Evolutionary conservation across 164 flowering plant species (phyloP), one percentile per base, ranked within the genome.

Genomic region (Magnolia sinica): DNA sequence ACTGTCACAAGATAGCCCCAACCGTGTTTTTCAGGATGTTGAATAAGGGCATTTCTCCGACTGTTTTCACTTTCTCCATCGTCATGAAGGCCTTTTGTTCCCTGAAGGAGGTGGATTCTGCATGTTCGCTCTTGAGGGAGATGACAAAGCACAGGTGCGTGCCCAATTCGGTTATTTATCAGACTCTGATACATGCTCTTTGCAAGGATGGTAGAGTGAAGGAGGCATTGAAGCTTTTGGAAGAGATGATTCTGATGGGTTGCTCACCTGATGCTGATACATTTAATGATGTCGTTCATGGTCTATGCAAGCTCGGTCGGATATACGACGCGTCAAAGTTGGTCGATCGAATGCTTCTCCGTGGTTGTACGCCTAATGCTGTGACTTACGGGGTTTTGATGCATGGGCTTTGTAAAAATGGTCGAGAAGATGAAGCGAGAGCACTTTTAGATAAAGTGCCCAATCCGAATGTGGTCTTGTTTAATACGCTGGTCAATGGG

Each of bases 121-220:
- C 99, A 0, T 89, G 87, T 70, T 83, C 86, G 3, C 90, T 94
- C 19, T 91, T 92, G 50, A 84, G 89, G 76, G 95, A 92, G 78
- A 96, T 96, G 99, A 87, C 91, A 0, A 90, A 84, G 81, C 84
- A 96, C 83, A 95, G 97, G 27, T 94, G 99, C 80, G 97, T 92
- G 16, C 98, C 99, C 10, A 88, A 91, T 87, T 86, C 95, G 1
- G 79, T 90, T 20, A 78, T 96, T 75, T 96, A 94, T 78, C 91
- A 91, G 81, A 94, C 95, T 61, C 80, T 96, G 11, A 91, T 96
- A 73, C 93, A 89, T 82, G 87, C 97, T 11, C 83, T 91, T 20
- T 87, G 87, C 20, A 87, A 86, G 83, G 78, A 79, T 50, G 83
- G 79, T 59, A 82, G 90, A 78, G 89, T 89, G 29, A 78, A 85